Evolutionary conservation across 768 basidiomycete species (phyloP), one percentile per base, ranked within the genome.

Genomic region (Russula sp.): DNA sequence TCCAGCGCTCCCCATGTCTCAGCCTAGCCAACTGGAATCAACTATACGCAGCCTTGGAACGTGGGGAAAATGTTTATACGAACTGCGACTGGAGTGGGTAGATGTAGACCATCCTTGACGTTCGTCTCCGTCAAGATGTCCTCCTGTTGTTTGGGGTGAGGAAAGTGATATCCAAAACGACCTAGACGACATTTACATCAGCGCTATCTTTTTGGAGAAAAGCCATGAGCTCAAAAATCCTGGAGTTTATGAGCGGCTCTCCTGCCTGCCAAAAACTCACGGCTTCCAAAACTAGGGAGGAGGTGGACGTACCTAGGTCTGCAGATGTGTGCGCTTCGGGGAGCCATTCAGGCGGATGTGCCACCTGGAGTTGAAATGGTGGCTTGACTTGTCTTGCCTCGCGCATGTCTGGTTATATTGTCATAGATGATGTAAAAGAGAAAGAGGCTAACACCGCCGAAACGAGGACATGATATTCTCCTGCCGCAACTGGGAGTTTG

Each of bases 141-240:
- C 70, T 93, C 90, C 58, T 87, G 84, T 70, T 90, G 87, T 6
- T 82, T 80, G 18, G 85, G 82, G 43, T 81, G 79, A 7, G 91
- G 88, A 47, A 91, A 91, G 69, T 85, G 78, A 67, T 88, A 91
- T 11, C 88, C 88, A 58, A 80, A 76, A 70, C 87, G 90, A 18
- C 90, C 90, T 93, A 58, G 2, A 59, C 39, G 46, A 9, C 9
- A 45, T 22, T 36, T 45, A 36, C 7, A 34, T 58, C 20, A 48
- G 54, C 13, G 5, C 10, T 29, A 3, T 29, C 25, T 32, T 6
- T 45, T 20, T 7, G 35, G 35, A 49, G 16, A 32, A 56, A 43
- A 65, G 35, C 16, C 22, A 54, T 46, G 10, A 47, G n/a, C 7
- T 32, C n/a, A 20, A n/a, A n/a, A n/a, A 45, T 32, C 8, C 18